These are phyloP conservation scores for Diaporthe capsici DNA, from an alignment of 2,329 filamentous ascomycete genomes.

Conservation along the genomic window DNA sequence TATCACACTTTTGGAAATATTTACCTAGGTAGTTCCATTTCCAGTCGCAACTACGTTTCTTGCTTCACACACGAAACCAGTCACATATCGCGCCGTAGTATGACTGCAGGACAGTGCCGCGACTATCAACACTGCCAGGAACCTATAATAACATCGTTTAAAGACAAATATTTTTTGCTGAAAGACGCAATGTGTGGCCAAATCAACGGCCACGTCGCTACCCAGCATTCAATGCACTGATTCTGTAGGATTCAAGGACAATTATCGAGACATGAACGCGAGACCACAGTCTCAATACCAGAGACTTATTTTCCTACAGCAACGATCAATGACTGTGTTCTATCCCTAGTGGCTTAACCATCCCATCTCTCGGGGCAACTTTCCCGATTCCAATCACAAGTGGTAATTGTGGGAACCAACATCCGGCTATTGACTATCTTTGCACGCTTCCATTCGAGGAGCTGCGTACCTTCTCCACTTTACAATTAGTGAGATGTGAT, in stretches of 20 bases:
- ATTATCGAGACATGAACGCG: background rate
- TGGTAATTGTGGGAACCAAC: conserved; percentile 12
- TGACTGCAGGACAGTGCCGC: too few species aligned
- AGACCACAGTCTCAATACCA: background rate
- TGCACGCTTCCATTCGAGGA: background rate
- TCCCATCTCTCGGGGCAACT: background rate
- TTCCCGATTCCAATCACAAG: background rate
- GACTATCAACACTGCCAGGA: too few species aligned
- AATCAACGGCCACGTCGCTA: too few species aligned
- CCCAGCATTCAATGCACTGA: background rate
- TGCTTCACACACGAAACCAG: too few species aligned
- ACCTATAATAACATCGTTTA: too few species aligned
- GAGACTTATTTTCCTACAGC: background rate
- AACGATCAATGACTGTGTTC: background rate
- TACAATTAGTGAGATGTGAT: conserved; percentile 1
- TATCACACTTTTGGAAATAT: too few species aligned
- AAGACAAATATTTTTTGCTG: too few species aligned
- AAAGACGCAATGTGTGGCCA: too few species aligned
- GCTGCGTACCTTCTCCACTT: background rate
- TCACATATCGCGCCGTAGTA: too few species aligned
- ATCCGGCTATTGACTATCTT: background rate
- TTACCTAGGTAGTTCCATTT: too few species aligned
- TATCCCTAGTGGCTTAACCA: background rate
- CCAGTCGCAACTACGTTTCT: too few species aligned
- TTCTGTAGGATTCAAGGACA: background rate